A percentile compares a stretch with the other conserved stretches of the same genome.
Conservation (phyloP, 192 early-diverging fungal species). For the Oehlia diaphana region DNA sequence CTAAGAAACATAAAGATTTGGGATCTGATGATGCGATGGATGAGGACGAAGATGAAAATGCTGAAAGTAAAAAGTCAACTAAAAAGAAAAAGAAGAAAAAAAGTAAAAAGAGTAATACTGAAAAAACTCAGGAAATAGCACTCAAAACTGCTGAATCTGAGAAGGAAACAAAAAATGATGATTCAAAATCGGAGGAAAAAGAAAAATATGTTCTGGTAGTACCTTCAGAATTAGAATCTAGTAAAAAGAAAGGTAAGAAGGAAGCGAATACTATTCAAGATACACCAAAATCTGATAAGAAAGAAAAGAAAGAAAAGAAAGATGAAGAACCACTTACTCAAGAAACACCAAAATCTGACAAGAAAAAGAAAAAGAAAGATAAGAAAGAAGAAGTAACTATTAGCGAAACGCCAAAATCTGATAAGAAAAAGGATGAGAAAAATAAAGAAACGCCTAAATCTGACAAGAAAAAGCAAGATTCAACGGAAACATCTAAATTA, state of each 20-base stretch:
- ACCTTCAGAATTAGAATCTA: not conserved
- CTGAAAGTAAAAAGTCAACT: not conserved
- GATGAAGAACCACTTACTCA: not conserved
- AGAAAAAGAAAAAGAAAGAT: not conserved
- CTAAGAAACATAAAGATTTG: not conserved
- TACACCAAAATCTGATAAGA: not conserved
- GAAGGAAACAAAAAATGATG: not conserved
- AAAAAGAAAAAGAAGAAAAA: slow-evolving; percentile 4
- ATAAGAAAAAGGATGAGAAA: not conserved
- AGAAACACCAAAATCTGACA: not conserved
- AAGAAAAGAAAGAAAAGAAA: too few species aligned
- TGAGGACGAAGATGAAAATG: not conserved
- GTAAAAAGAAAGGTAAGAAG: too few species aligned
- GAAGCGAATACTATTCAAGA: not conserved
- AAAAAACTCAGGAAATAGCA: too few species aligned
- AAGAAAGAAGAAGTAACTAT: not conserved
- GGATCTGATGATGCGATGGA: too few species aligned
- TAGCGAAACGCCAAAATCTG: not conserved
- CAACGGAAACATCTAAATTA: too few species aligned
- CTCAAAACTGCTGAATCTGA: too few species aligned
- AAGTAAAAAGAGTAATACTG: not conserved
- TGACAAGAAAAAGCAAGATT: not conserved
- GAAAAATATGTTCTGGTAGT: not conserved
- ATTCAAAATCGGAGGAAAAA: not conserved
- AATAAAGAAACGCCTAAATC: not conserved